Evolutionary conservation across 768 basidiomycete genomes (phyloP).

Genomic region (Sistotremastrum niveocremeum): DNA sequence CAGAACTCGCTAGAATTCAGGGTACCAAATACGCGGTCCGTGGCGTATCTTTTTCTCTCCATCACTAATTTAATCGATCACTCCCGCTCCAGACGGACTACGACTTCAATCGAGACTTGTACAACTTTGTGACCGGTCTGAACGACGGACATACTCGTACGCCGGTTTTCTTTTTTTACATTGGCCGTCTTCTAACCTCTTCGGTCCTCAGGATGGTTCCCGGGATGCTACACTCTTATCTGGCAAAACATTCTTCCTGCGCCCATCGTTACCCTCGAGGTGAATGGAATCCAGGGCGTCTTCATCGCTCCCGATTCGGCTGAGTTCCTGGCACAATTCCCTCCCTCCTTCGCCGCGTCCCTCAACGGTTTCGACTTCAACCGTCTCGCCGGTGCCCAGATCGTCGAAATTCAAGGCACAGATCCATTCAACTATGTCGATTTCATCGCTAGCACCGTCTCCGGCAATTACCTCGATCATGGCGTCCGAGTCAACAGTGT

Average conservation of each 20-base stretch:
- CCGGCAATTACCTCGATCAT: conserved; percentile 52
- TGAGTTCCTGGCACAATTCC: conserved; percentile 34
- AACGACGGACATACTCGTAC: conserved; percentile 57
- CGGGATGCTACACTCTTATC: conserved; percentile 38
- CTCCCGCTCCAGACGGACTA: conserved; percentile 38
- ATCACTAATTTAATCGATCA: conserved; percentile 1
- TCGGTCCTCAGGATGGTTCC: conserved; percentile 34
- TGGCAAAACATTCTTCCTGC: conserved; percentile 42
- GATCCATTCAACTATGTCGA: conserved; percentile 43
- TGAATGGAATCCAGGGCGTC: conserved; percentile 30
- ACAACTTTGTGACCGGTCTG: conserved; percentile 37
- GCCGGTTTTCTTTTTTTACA: conserved; percentile 7
- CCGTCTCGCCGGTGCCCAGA: conserved; percentile 45
- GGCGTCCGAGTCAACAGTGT: conserved; percentile 50
- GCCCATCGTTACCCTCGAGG: conserved; percentile 37
- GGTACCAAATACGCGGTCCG: conserved; percentile 32
- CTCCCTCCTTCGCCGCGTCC: conserved; percentile 29
- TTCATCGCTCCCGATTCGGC: conserved; percentile 44
- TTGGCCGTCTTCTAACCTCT: background rate
- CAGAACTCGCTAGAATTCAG: conserved; percentile 33
- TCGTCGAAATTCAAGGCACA: conserved; percentile 39
- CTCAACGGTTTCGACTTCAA: conserved; percentile 44
- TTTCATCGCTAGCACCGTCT: conserved; percentile 40
- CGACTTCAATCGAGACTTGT: conserved; percentile 47
- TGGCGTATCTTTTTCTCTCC: background rate